phyloP scores from a whole-genome alignment of 768 basidiomycete species.

The Trametes gibbosa region DNA sequence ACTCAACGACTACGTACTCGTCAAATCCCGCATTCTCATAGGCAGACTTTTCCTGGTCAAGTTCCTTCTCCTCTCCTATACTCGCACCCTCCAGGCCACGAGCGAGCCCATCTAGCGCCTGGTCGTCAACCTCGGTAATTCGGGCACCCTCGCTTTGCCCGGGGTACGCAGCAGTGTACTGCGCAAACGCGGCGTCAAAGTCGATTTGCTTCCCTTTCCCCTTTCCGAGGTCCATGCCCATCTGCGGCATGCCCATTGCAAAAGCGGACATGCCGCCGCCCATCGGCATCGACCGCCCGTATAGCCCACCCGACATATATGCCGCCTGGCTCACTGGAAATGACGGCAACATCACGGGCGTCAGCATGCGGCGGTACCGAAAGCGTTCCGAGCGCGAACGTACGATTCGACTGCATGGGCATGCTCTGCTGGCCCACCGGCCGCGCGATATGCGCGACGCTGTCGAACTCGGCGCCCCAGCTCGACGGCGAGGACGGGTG shows the following conservation, averaged over 20 bases:
- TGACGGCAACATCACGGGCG: too few relatives aligned
- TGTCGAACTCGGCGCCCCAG: slow-evolving; percentile 60
- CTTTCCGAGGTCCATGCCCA: slow-evolving; percentile 49
- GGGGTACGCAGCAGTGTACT: slow-evolving; percentile 54
- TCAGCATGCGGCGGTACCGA: neutral
- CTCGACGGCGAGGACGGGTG: neutral
- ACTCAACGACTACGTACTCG: slow-evolving; percentile 39
- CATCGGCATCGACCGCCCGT: slow-evolving; percentile 34
- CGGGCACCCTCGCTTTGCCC: slow-evolving; percentile 42
- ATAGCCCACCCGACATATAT: slow-evolving; percentile 27
- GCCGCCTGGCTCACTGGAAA: slow-evolving; percentile 16
- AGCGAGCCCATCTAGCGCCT: slow-evolving; percentile 38
- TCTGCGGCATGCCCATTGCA: slow-evolving; percentile 21
- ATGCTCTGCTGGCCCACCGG: slow-evolving; percentile 32
- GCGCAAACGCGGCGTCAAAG: slow-evolving; percentile 83
- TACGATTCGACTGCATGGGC: slow-evolving; percentile 39
- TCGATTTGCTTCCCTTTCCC: slow-evolving; percentile 76
- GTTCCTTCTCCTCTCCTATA: slow-evolving; percentile 17
- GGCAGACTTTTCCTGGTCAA: slow-evolving; percentile 10
- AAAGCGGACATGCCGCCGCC: slow-evolving; percentile 21
- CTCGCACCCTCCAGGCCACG: slow-evolving; percentile 33
- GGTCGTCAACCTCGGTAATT: slow-evolving; percentile 52
- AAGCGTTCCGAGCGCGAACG: slow-evolving; percentile 19
- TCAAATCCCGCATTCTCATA: slow-evolving; percentile 43
- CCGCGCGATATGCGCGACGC: slow-evolving; percentile 20